Conservation (phyloP, 495 filamentous ascomycete species). For the Hapsidospora chrysogenum region DNA sequence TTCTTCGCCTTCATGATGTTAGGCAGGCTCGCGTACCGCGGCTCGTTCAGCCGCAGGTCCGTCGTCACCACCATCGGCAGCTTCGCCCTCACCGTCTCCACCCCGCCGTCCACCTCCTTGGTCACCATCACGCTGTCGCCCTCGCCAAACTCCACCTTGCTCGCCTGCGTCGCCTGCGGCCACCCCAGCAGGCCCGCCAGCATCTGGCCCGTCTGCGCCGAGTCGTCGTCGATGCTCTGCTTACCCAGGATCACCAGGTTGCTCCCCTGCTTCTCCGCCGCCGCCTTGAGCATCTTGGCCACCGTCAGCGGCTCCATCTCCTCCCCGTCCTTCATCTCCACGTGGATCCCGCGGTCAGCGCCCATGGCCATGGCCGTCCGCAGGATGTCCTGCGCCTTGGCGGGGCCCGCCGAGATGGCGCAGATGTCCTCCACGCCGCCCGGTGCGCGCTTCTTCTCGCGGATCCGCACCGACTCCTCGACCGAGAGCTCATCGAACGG, state of each 20-base stretch:
- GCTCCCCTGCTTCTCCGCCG: conserved; percentile 64
- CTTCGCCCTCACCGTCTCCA: conserved; percentile 70
- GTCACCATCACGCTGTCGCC: conserved; percentile 49
- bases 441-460: conserved; percentile 52
- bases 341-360: conserved; percentile 77
- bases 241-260: conserved; percentile 91
- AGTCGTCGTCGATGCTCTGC: conserved; percentile 95
- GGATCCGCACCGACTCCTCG: conserved; percentile 87
- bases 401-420: conserved; percentile 70
- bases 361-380: conserved; percentile 98
- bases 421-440: conserved; percentile 69
- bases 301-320: conserved; percentile 76
- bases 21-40: conserved; percentile 82
- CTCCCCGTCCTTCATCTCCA: conserved; percentile 50
- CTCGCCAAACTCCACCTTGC: conserved; percentile 55
- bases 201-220: conserved; percentile 96
- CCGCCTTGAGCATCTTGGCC: conserved; percentile 68
- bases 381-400: conserved; percentile 72
- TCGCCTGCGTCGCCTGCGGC: conserved; percentile 88
- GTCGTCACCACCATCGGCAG: conserved; percentile 88
- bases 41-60: conserved; percentile 88
- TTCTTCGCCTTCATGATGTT: conserved; percentile 99
- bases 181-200: conserved; percentile 81
- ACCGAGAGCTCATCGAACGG: conserved; percentile 97
- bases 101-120: conserved; percentile 87